Evolutionary conservation across 495 filamentous ascomycete genomes (phyloP).

Genomic region (Podospora comata): DNA sequence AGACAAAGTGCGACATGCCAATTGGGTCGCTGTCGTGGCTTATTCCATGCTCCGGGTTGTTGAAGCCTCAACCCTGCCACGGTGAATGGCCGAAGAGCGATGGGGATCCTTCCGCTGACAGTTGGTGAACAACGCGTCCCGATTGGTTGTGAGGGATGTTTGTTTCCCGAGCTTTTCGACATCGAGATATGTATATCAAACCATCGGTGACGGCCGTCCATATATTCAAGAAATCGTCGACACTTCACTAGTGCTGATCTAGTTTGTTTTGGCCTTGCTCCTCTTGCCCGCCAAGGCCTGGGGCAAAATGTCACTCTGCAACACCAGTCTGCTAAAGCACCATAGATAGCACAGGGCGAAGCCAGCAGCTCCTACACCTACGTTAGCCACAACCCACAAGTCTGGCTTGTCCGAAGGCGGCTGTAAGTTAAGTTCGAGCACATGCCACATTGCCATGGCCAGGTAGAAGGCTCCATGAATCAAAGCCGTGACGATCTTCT

Average conservation of each 20-base stretch:
- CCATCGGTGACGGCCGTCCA: not conserved
- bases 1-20: not conserved
- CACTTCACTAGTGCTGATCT: not conserved
- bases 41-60: not conserved
- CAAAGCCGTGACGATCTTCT: constrained; percentile 56
- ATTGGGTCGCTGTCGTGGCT: not conserved
- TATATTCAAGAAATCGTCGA: not conserved
- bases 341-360: constrained; percentile 87
- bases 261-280: constrained; percentile 42
- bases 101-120: not conserved
- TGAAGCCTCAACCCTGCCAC: not conserved
- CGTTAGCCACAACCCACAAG: constrained; percentile 89
- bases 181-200: not conserved
- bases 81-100: not conserved
- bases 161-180: no score
- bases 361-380: constrained; percentile 75
- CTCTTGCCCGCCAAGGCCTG: constrained; percentile 25
- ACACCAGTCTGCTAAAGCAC: constrained; percentile 71
- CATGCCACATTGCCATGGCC: constrained; percentile 74
- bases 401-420: constrained; percentile 79
- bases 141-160: not conserved
- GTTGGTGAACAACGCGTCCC: not conserved
- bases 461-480: constrained; percentile 74
- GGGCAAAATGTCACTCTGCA: constrained; percentile 52
- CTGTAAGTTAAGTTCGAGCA: constrained; percentile 61